Conservation (phyloP, 148 eudicot genomes). For the Chenopodium berlandieri region DNA sequence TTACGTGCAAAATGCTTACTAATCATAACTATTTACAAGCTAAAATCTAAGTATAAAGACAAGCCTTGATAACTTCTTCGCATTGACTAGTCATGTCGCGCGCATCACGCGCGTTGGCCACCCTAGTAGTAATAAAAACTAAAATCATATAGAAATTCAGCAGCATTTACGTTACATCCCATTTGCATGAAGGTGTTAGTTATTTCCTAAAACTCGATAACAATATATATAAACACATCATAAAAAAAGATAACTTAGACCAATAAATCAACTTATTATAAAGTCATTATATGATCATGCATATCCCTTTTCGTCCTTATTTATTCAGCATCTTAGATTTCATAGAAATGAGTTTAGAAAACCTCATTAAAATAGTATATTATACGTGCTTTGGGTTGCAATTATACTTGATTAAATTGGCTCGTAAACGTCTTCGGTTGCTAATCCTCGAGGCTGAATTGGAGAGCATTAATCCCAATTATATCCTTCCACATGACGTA, state of each 20-base stretch:
- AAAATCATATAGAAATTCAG: too few relatives aligned
- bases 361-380: background rate
- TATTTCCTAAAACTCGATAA: background rate
- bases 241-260: too few relatives aligned
- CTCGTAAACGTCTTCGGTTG: slow-evolving; percentile 12
- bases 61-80: too few relatives aligned
- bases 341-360: slow-evolving; percentile 9
- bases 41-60: too few relatives aligned
- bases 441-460: slow-evolving; percentile 23
- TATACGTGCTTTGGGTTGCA: slow-evolving; percentile 12
- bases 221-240: background rate
- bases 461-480: slow-evolving; percentile 23
- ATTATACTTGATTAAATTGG: background rate
- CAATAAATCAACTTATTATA: too few relatives aligned
- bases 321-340: background rate
- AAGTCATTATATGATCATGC: background rate
- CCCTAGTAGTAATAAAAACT: too few relatives aligned
- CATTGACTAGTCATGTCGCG: too few relatives aligned
- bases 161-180: background rate
- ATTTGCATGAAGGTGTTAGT: slow-evolving; percentile 11
- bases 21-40: too few relatives aligned
- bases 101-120: too few relatives aligned
- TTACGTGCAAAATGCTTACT: too few relatives aligned
- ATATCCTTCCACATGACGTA: slow-evolving; percentile 19
- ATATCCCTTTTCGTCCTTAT: background rate